Evolutionary conservation across 2,329 filamentous ascomycete genomes (phyloP).

Genomic region (Fusarium foetens): DNA sequence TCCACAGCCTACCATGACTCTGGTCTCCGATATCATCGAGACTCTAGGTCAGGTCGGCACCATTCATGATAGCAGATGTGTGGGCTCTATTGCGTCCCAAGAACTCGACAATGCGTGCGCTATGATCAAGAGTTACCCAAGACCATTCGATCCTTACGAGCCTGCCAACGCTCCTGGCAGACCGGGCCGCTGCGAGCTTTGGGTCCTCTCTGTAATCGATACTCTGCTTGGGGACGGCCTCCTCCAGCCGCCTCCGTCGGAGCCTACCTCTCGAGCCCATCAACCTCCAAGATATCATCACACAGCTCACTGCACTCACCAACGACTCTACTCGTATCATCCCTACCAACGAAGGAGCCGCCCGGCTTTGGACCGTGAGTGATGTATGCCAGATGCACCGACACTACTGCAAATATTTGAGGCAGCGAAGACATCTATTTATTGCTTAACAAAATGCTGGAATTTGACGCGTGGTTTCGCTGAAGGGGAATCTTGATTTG

Average conservation of each 20-base stretch:
- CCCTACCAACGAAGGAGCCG: constrained; percentile 35
- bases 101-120: constrained; percentile 26
- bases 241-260: constrained; percentile 23
- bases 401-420: not conserved
- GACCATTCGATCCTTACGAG: not conserved
- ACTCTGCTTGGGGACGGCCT: constrained; percentile 23
- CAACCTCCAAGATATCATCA: constrained; percentile 37
- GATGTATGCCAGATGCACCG: not conserved
- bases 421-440: not conserved
- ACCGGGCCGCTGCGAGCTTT: constrained; percentile 13
- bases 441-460: not conserved
- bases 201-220: constrained; percentile 17
- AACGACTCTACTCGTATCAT: constrained; percentile 36
- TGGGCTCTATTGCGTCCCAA: constrained; percentile 37
- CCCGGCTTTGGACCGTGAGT: not conserved
- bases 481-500: not conserved
- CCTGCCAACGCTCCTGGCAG: not conserved
- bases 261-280: not conserved
- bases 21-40: constrained; percentile 10
- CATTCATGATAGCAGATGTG: constrained; percentile 18
- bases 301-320: constrained; percentile 34
- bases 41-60: constrained; percentile 10
- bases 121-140: constrained; percentile 21
- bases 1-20: constrained; percentile 8
- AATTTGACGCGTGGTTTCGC: not conserved